Base-by-base conservation (phyloP, 768 basidiomycete genomes). In the Pleurotus citrinopileatus region DNA sequence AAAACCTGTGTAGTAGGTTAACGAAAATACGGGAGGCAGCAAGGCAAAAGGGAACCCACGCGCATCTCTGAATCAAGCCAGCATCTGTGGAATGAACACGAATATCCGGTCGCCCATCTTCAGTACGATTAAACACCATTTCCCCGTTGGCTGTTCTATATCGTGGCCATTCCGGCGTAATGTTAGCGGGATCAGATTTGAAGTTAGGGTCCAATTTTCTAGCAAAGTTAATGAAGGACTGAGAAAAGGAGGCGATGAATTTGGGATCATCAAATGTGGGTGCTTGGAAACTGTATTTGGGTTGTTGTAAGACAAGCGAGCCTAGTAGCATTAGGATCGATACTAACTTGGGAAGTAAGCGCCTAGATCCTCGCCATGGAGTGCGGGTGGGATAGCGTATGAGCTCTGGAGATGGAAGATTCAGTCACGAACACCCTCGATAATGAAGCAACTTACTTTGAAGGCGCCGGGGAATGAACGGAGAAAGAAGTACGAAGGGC, bases 81-180 rank as follows among this genome's bases (percentile, higher is more conserved):
- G 19, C 29, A 2, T 69, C 59, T 2, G 77, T 74, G 45, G 40
- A 57, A 9, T 66, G 53, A 15, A 61, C 22, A 28, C 66, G 43
- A 2, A 80, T 64, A 29, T 68, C 62, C 1, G 75, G 65, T 20
- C 36, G 53, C 15, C 61, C 64, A 1, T 57, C 58, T 9, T 43
- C 67, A 2, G 74, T 75, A 44, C 61, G 53, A 54, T 78, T 80
- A 59, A 80, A 82, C 7, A 78, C 52, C 74, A 82, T 79, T 62
- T 80, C 78, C 2, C 60, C 60, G 0, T 52, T 55, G 2, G 57
- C 59, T 1, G 53, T 59, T 2, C 47, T 50, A 67, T 69, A 76
- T 7, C 36, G 40, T 0, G 57, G 54, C 74, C 75, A 78, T 0
- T 22, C 26, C 13, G 75, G 76, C 0, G 71, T 73, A 36, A 73